A percentile compares a stretch with the other conserved stretches of the same genome.
phyloP scores from a whole-genome alignment of 805 yeast species.

The Kluyveromyces wickerhamii region DNA sequence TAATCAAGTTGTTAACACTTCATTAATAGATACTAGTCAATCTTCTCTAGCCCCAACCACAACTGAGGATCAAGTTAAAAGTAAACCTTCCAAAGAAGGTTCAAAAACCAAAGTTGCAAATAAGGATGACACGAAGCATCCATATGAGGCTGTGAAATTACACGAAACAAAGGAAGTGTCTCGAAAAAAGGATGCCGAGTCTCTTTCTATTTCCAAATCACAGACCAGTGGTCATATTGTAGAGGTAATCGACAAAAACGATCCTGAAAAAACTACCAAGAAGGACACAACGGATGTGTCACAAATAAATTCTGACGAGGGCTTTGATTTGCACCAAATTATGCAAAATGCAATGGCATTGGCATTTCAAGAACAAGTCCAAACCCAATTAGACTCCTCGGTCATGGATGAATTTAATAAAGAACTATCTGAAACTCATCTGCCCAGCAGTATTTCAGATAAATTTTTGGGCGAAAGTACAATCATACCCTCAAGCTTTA shows the following conservation, averaged over 20 bases:
- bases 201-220: no score
- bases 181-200: no score
- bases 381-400: slow-evolving; percentile 13
- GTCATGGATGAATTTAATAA: slow-evolving; percentile 24
- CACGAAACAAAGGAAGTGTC: no score
- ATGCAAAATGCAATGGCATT: slow-evolving; percentile 69
- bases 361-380: slow-evolving; percentile 55
- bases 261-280: not conserved
- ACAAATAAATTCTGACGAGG: slow-evolving; percentile 29
- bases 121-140: no score
- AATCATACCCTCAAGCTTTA: not conserved
- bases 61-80: slow-evolving; percentile 2
- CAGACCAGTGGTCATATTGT: no score
- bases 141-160: no score
- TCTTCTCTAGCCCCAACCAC: slow-evolving; percentile 9
- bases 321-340: slow-evolving; percentile 61
- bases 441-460: not conserved
- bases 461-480: not conserved
- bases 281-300: slow-evolving; percentile 4
- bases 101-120: slow-evolving; percentile 17
- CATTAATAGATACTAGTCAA: slow-evolving; percentile 11
- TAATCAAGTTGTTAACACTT: slow-evolving; percentile 42
- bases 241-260: no score
- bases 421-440: slow-evolving; percentile 12
- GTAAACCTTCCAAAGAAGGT: slow-evolving; percentile 1